These are phyloP conservation scores for Wickerhamomyces xylosicus DNA, from an alignment of 805 yeast species.

Conservation along the genomic window DNA sequence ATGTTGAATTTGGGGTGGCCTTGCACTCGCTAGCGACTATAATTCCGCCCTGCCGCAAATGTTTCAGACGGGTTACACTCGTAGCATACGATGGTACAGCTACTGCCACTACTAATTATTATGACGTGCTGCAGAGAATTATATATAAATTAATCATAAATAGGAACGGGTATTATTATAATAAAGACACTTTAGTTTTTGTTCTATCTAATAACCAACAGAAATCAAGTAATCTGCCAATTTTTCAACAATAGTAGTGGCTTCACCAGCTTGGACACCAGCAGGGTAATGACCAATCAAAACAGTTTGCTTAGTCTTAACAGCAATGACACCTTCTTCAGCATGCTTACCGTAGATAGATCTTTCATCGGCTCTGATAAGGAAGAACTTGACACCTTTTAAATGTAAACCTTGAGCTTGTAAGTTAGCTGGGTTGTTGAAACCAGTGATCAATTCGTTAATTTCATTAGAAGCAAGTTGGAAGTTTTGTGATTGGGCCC, in stretches of 20 bases:
- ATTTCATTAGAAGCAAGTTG: slow-evolving; percentile 62
- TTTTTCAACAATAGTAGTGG: slow-evolving; percentile 89
- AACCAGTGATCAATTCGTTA: slow-evolving; percentile 65
- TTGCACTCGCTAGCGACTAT: too few species aligned
- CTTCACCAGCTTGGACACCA: slow-evolving; percentile 89
- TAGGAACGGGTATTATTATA: too few species aligned
- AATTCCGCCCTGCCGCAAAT: too few species aligned
- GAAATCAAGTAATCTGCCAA: slow-evolving; percentile 90
- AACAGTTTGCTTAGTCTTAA: slow-evolving; percentile 89
- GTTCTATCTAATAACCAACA: slow-evolving; percentile 57
- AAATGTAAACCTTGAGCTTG: slow-evolving; percentile 83
- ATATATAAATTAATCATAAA: background rate
- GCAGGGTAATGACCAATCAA: slow-evolving; percentile 91
- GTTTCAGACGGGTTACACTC: too few species aligned
- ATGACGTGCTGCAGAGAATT: too few species aligned
- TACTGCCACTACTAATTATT: too few species aligned
- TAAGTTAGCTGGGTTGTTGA: slow-evolving; percentile 64
- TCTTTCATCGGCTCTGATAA: slow-evolving; percentile 83
- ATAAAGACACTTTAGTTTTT: too few species aligned
- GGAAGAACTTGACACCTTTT: slow-evolving; percentile 78
- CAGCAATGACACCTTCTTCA: slow-evolving; percentile 81
- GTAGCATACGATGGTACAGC: too few species aligned
- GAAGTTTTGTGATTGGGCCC: slow-evolving; percentile 80
- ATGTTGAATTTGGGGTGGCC: too few species aligned
- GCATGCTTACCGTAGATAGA: slow-evolving; percentile 90